phyloP scores from a whole-genome alignment of 2,329 filamentous ascomycete species.

The Penicillium sp. region DNA sequence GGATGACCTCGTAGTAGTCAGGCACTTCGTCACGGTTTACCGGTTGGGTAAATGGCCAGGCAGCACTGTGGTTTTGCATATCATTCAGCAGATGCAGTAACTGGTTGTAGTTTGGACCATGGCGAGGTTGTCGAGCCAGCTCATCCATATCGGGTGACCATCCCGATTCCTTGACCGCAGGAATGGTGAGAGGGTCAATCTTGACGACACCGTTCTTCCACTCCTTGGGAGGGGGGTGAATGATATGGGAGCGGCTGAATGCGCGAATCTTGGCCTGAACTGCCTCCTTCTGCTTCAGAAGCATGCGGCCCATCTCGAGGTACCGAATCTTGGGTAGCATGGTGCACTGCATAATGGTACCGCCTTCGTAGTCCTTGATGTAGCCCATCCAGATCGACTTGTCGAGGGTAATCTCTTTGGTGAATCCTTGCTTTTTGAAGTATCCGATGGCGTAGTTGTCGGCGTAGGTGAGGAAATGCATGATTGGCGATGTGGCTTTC shows the following conservation, averaged over 20 bases:
- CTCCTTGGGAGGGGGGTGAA: conserved; percentile 80
- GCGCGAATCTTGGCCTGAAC: conserved; percentile 94
- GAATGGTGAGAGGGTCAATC: conserved; percentile 84
- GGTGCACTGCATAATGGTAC: conserved; percentile 98
- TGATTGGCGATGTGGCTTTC: conserved; percentile 92
- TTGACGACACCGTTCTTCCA: conserved; percentile 75
- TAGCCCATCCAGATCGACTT: conserved; percentile 97
- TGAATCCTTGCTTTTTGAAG: conserved; percentile 99
- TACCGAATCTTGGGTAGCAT: conserved; percentile 97
- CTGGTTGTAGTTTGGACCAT: conserved; percentile 95
- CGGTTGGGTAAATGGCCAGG: conserved; percentile 92
- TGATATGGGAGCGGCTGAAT: conserved; percentile 82
- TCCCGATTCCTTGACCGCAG: conserved; percentile 85
- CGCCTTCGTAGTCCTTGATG: conserved; percentile 99
- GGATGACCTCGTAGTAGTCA: conserved; percentile 99
- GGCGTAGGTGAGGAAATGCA: conserved; percentile 98
- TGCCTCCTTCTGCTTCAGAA: conserved; percentile 95
- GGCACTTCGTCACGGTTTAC: conserved; percentile 95
- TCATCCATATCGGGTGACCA: conserved; percentile 99
- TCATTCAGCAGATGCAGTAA: conserved; percentile 91
- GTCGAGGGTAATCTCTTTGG: conserved; percentile 94
- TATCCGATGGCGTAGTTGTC: conserved; percentile 99
- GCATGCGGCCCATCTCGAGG: conserved; percentile 87
- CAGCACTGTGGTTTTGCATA: conserved; percentile 87
- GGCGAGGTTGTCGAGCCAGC: conserved; percentile 87